Evolutionary conservation across 78 protist genomes (phyloP), one percentile per base, ranked within the genome.

Genomic region (Creolimax fragrantissima): DNA sequence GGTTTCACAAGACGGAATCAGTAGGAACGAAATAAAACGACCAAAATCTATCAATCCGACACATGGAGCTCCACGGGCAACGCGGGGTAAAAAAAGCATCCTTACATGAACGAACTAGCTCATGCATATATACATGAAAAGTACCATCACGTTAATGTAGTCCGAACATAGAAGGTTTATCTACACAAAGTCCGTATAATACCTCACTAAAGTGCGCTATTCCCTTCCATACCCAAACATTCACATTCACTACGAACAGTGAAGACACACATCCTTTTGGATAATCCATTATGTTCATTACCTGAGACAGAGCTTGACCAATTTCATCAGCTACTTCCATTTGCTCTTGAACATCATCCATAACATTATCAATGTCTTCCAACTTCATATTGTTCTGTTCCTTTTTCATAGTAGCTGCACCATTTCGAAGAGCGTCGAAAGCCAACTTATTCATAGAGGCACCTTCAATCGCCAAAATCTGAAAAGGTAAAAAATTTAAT

Each of bases 381-480:
- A 89, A 7, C 85, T 24, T 89, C 93, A 91, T 91, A 36, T 35
- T 81, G n/a, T 11, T 4, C 67, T 92, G 93, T 35, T 81, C 43
- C 3, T 3, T 6, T 36, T 32, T 37, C 93, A 92, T 83, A 17
- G 74, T 35, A 3, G 37, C 17, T 24, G 90, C 89, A 5, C 93
- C 93, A 5, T 24, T 4, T 2, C 7, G 35, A 81, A 92, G 81
- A 5, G 93, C 93, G 32, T 81, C 17, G 83, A 92, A 4, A 32
- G 90, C 81, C 4, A 81, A 43, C 41, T 43, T 41, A 66, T 92
- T 92, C n/a, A 43, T 66, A 3, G 43, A 35, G 37, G 90, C 74
- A 41, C 47, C 89, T 47, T 92, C 93, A 39, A 92, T 81, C 37
- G 90, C 35, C 36, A 92, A 6, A 44, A 89, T 45, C 91, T 89